Base-by-base conservation (phyloP, 1,284 basidiomycete genomes). In the Chiua sp. region DNA sequence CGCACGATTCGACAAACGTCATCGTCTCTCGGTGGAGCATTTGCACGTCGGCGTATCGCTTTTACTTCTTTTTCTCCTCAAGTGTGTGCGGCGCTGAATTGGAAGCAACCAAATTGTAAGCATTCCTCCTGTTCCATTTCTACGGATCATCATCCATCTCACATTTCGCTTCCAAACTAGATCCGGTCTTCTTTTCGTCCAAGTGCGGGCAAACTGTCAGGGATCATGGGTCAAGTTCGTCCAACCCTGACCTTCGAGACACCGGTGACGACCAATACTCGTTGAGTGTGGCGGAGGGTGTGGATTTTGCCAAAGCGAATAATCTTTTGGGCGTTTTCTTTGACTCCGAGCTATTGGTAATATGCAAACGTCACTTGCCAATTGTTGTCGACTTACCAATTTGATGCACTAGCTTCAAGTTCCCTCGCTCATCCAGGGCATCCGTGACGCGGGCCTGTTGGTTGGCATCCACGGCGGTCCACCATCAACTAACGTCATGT, bases 41-140 rank as follows among this genome's bases (percentile, higher is more conserved):
- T 79, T 59, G 77, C 78, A 53, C 84, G 87, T 63, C 82, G 94
- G 56, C 88, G 90, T 68, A 86, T 98, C 59, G 87, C 94, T 16
- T 94, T 98, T 72, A 90, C 90, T 51, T 96, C 94, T 16, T 98
- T 93, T 75, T 90, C 88, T 61, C 93, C 96, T 15, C 90, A 92
- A 67, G 85, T 94, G 4, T 96, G 94, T 75, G 87, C 92, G 4
- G 89, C 92, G 20, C 76, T 99, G 58, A 98, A 99, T 75, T 98
- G 98, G 96, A 99, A 99, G 78, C 98, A 99, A 77, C 98, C 98
- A 20, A 99, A 99, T 75, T 98, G 94, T 92, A 77, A 74, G 22
- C 8, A 22, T 85, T 75, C 49, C 53, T 51, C 57, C 60, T 59
- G 46, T 62, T 60, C 47, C 51, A 53, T 55, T 60, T 18, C 51